Base-by-base conservation (phyloP, 2,329 filamentous ascomycete species). In the Pezicula radicicola region DNA sequence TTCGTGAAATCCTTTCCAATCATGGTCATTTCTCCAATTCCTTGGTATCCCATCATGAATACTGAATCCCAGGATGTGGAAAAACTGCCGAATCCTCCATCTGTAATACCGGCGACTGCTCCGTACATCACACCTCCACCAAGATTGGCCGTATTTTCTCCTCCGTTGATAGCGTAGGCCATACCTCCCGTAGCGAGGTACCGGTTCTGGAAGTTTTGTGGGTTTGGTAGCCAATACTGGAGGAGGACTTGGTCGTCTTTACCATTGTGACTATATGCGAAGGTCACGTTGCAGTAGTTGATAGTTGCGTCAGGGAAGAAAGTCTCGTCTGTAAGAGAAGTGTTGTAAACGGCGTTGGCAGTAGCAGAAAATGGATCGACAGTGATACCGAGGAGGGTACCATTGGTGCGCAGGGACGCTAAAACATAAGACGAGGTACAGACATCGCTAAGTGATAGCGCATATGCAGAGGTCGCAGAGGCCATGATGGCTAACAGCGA, bases 51-150 rank as follows among this genome's bases (percentile, higher is more conserved):
- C 56, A 71, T 71, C 66, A 69, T 68, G 51, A 69, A 68, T 12
- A 68, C 57, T 1, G 60, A 58, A 50, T 74, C 70, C 28, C 65
- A 71, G 25, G 69, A 62, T 19, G 64, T 72, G 43, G 66, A 59
- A 59, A 79, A 79, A 21, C 66, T 65, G 27, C 75, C 76, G 56
- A 78, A 80, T 2, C 78, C 77, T 13, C 73, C 77, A 52, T 78
- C 74, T 0, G 77, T 80, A 25, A 70, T 63, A 25, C 76, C 76
- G 6, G 72, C 68, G 2, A 72, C 75, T 39, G 74, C 75, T n/a
- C 76, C 76, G 46, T 75, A 74, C 6, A 66, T 60, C 39, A 78
- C 63, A 36, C 75, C 75, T 1, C 66, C 69, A 12, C 72, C 68
- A 1, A 74, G 63, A 21, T 62, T 55, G 2, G 30, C 19, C 1